These are phyloP conservation scores for Umbelopsis isabellina DNA, from an alignment of 192 early-diverging fungal genomes.

Conservation along the genomic window DNA sequence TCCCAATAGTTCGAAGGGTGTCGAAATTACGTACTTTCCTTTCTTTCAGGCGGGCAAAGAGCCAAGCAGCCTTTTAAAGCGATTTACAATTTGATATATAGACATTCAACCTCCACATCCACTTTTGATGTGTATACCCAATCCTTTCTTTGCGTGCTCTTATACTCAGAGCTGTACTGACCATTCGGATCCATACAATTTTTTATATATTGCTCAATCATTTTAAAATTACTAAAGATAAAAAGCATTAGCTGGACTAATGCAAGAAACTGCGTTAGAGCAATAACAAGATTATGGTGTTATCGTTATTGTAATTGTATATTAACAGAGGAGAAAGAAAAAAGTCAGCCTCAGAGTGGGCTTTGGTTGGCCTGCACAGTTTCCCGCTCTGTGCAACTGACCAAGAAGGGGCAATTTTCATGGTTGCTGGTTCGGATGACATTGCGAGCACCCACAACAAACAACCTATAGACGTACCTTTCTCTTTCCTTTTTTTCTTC, in stretches of 20 bases:
- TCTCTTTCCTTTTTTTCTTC: not conserved
- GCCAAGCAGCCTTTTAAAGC: slow-evolving; percentile 1
- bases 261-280: not conserved
- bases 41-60: not conserved
- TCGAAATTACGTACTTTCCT: slow-evolving; percentile 9
- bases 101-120: not conserved
- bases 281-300: not conserved
- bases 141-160: not conserved
- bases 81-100: not conserved
- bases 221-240: not conserved
- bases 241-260: slow-evolving; percentile 6
- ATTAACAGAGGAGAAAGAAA: not conserved
- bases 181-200: no score
- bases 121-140: not conserved
- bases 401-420: not conserved
- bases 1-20: not conserved
- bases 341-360: not conserved
- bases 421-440: not conserved
- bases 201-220: not conserved
- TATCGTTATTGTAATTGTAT: no score
- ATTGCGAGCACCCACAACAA: slow-evolving; percentile 9
- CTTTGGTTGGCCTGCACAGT: not conserved
- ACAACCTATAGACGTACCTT: not conserved
- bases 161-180: not conserved
- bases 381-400: slow-evolving; percentile 20